Percentiles rank a stretch among this genome's conserved stretches.
These are phyloP conservation scores for Biscogniauxia marginata DNA, from an alignment of 2,329 filamentous ascomycete genomes.

Conservation along the genomic window DNA sequence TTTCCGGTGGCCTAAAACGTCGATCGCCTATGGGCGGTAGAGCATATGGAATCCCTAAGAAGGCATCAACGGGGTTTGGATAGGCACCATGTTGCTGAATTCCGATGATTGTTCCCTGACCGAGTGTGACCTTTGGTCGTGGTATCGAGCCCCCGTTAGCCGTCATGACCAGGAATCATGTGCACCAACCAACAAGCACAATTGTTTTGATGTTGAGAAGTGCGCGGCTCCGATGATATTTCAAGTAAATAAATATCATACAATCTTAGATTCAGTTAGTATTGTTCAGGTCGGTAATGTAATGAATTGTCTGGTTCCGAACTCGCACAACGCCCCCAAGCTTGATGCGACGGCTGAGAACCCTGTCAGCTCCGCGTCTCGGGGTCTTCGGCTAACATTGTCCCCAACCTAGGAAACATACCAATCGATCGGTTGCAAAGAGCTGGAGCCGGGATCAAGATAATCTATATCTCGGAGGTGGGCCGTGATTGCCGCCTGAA, in stretches of 20 bases:
- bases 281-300: background rate
- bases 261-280: background rate
- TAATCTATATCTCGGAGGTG: background rate
- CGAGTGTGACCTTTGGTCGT: slow-evolving; percentile 14
- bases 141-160: background rate
- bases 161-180: background rate
- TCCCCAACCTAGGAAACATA: background rate
- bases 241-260: background rate
- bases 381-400: background rate
- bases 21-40: slow-evolving; percentile 44
- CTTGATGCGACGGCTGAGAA: background rate
- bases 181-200: background rate
- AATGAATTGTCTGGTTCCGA: background rate
- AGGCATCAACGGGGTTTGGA: slow-evolving; percentile 36
- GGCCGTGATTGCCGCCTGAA: background rate
- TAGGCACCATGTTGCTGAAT: slow-evolving; percentile 16
- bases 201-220: background rate
- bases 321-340: background rate
- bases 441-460: background rate
- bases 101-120: slow-evolving; percentile 26
- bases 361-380: background rate
- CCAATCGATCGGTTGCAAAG: background rate
- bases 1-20: slow-evolving; percentile 41
- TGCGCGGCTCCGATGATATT: background rate
- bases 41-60: slow-evolving; percentile 50